Base-by-base conservation (phyloP, 2,329 filamentous ascomycete species). In the Epicoccum nigrum region DNA sequence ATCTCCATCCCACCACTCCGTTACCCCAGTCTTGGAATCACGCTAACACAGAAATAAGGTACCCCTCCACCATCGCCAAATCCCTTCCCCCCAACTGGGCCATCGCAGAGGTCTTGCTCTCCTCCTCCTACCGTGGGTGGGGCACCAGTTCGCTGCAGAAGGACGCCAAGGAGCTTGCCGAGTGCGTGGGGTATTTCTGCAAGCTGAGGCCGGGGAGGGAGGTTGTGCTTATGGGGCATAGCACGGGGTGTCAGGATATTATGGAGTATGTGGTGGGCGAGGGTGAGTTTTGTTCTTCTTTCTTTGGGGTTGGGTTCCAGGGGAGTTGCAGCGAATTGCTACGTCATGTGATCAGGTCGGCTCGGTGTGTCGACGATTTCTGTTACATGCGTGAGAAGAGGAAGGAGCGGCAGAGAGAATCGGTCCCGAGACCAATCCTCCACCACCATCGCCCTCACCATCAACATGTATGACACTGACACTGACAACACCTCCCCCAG, bases 181-280 rank as follows among this genome's bases (percentile, higher is more conserved):
- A 76, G 51, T 79, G 81, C 53, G 78, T 85, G 1, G 48, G 69
- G 11, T 84, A 83, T 56, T 78, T 85, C 54, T 74, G 72, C 11
- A 49, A 62, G 0, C 63, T 66, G 47, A 38, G 74, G 1, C 76
- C 76, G 1, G 65, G 64, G 4, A 77, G 76, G 1, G 85, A 84
- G 45, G 69, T 89, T n/a, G 82, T 87, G 20, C 69, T 89, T 12
- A 85, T 89, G 82, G 86, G 86, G 2, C 85, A 88, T 60, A 86
- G 83, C 2, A 89, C 86, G 0, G 86, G 86, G 0, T 87, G 68
- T 39, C 86, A 89, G 69, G 86, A 88, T 65, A 78, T 84, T 11
- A 80, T 89, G 73, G 82, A 87, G 60, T 89, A 89, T 58, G 67
- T 87, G 1, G 57, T 68, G n/a, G 65, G 63, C 35, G 64, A 55